Evolutionary conservation across 2,329 filamentous ascomycete genomes (phyloP).

Genomic region (Emmonsia crescens): DNA sequence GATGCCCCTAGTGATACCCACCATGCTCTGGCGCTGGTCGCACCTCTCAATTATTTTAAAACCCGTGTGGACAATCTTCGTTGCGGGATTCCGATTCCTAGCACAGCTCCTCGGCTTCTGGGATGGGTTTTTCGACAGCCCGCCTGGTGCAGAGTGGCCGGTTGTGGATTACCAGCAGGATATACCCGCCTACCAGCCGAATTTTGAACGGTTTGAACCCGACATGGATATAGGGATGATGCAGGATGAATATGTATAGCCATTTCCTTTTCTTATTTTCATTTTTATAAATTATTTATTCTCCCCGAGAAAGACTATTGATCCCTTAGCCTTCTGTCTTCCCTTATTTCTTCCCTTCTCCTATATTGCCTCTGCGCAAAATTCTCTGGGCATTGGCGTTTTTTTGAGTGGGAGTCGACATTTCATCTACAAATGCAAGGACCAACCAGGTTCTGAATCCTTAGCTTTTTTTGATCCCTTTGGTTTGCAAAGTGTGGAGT

Average conservation of each 20-base stretch:
- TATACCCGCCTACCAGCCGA: background rate
- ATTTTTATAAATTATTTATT: background rate
- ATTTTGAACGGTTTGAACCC: background rate
- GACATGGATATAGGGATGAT: constrained; percentile 8
- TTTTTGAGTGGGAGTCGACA: background rate
- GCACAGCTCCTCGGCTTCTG: constrained; percentile 30
- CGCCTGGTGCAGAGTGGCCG: background rate
- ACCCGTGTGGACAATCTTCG: constrained; percentile 20
- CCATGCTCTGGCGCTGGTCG: constrained; percentile 41
- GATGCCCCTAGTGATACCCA: constrained; percentile 47
- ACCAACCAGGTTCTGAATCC: background rate
- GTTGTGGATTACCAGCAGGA: background rate
- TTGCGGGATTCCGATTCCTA: constrained; percentile 23
- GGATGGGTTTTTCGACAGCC: constrained; percentile 32
- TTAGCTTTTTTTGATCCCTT: background rate
- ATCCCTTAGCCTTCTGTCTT: background rate
- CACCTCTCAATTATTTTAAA: constrained; percentile 20
- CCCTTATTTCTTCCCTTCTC: background rate
- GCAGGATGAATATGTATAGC: constrained; percentile 10
- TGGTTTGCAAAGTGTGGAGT: background rate
- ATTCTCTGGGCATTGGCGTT: background rate
- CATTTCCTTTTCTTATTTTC: background rate
- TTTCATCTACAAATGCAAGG: background rate
- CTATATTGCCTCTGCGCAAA: background rate
- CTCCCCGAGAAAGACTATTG: background rate